Conservation (phyloP, 805 yeast species). For the Yarrowia alimentaria region DNA sequence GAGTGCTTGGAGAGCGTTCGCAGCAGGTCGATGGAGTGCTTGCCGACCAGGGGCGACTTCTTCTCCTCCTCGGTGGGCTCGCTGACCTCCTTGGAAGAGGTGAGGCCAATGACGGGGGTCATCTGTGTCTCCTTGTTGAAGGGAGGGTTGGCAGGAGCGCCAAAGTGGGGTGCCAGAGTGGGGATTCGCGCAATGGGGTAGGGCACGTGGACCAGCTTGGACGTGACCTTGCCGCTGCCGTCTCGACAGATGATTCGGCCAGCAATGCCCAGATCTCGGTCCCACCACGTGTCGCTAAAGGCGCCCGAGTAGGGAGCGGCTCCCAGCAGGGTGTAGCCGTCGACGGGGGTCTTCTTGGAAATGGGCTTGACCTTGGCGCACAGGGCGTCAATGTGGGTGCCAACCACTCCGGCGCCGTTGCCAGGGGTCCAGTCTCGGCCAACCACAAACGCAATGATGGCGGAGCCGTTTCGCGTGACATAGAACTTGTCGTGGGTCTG, state of each 20-base stretch:
- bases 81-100: conserved; percentile 40
- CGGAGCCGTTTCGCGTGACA: conserved; percentile 66
- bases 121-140: conserved; percentile 72
- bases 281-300: conserved; percentile 65
- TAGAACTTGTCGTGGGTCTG: conserved; percentile 40
- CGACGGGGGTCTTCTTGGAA: conserved; percentile 56
- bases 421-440: conserved; percentile 66
- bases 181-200: conserved; percentile 67
- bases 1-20: conserved; percentile 64
- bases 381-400: conserved; percentile 68
- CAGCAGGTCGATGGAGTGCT: conserved; percentile 62
- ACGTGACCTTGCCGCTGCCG: conserved; percentile 35
- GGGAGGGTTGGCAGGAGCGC: conserved; percentile 60
- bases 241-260: conserved; percentile 63
- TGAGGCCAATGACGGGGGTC: conserved; percentile 68
- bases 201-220: conserved; percentile 38
- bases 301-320: conserved; percentile 82
- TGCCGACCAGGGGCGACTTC: conserved; percentile 59
- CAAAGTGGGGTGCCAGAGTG: conserved; percentile 80
- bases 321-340: conserved; percentile 71
- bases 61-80: conserved; percentile 60
- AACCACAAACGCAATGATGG: conserved; percentile 65
- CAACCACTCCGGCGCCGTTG: conserved; percentile 58
- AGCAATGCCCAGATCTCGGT: conserved; percentile 77
- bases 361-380: conserved; percentile 67